Conservation (phyloP, 2,329 filamentous ascomycete genomes). For the Colletotrichum spaethianum region DNA sequence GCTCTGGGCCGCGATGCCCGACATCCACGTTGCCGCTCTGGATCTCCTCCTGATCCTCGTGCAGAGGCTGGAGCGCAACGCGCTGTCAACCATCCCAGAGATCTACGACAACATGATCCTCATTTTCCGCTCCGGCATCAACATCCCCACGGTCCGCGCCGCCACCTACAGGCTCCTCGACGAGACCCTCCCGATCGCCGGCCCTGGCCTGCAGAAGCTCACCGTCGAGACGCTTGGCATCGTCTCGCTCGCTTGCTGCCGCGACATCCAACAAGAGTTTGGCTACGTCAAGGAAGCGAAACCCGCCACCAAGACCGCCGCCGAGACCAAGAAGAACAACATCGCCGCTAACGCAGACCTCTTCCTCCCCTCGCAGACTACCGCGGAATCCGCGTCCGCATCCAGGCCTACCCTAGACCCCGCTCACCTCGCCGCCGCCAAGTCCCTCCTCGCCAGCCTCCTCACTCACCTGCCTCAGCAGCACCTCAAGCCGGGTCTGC, state of each 20-base stretch:
- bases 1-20: slow-evolving; percentile 80
- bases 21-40: slow-evolving; percentile 81
- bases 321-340: slow-evolving; percentile 56
- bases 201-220: slow-evolving; percentile 76
- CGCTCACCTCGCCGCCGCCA: slow-evolving; percentile 70
- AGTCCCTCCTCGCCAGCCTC: slow-evolving; percentile 72
- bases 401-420: slow-evolving; percentile 57
- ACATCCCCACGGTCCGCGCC: slow-evolving; percentile 68
- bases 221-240: slow-evolving; percentile 74
- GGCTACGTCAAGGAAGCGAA: slow-evolving; percentile 62
- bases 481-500: slow-evolving; percentile 77
- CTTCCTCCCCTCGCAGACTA: slow-evolving; percentile 69
- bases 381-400: slow-evolving; percentile 49
- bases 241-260: slow-evolving; percentile 78
- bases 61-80: slow-evolving; percentile 69
- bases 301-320: slow-evolving; percentile 45
- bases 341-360: slow-evolving; percentile 77
- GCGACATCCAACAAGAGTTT: slow-evolving; percentile 75
- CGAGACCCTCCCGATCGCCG: slow-evolving; percentile 72
- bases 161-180: slow-evolving; percentile 72
- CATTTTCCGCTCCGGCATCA: slow-evolving; percentile 74
- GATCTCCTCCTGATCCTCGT: slow-evolving; percentile 71
- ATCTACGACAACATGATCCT: slow-evolving; percentile 80
- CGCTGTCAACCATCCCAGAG: slow-evolving; percentile 72
- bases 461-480: slow-evolving; percentile 76